Conservation (phyloP, 164 flowering plant genomes). For the Annona cherimola region DNA sequence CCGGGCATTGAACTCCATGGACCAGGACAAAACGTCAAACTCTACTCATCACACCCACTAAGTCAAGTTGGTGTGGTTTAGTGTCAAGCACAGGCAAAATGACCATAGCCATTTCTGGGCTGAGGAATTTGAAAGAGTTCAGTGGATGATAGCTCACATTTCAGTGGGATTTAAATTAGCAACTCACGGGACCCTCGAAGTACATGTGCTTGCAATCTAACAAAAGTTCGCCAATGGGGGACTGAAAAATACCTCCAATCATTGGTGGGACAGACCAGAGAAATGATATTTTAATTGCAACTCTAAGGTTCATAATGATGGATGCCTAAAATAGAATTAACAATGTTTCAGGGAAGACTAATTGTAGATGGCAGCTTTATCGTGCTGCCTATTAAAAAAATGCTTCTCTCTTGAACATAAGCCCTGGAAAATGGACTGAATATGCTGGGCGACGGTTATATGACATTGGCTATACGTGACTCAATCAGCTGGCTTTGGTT, state of each 20-base stretch:
- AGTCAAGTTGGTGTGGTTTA: background rate
- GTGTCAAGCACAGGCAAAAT: background rate
- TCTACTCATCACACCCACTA: slow-evolving; percentile 1
- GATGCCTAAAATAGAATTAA: too few relatives aligned
- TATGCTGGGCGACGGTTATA: too few relatives aligned
- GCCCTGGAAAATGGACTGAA: too few relatives aligned
- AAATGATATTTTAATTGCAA: background rate
- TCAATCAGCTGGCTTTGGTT: too few relatives aligned
- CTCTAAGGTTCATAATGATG: background rate
- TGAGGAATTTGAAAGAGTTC: background rate
- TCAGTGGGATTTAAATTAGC: background rate
- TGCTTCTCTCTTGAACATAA: too few relatives aligned
- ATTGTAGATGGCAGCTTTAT: too few relatives aligned
- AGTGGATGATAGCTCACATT: background rate
- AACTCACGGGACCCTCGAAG: background rate
- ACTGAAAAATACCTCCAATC: background rate
- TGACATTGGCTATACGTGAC: too few relatives aligned
- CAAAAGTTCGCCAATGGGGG: background rate
- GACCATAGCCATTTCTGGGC: background rate
- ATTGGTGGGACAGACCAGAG: background rate
- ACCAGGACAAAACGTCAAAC: background rate
- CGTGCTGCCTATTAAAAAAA: too few relatives aligned
- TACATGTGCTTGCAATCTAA: background rate
- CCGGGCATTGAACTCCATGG: background rate
- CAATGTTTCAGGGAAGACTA: too few relatives aligned